Conservation (phyloP, 805 yeast genomes). For the Lipomyces kockii region DNA sequence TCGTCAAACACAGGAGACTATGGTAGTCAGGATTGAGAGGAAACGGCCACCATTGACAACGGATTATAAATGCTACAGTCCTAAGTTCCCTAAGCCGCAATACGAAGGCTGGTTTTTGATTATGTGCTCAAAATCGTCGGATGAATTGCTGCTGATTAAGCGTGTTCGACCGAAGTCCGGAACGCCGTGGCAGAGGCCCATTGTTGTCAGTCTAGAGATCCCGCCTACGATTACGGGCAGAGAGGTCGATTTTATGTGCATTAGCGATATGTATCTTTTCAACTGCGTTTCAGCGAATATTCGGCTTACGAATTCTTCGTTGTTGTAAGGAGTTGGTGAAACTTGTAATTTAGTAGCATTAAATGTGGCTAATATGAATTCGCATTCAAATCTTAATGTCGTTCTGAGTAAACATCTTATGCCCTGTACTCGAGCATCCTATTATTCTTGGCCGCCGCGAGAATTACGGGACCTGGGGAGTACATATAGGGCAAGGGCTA, state of each 20-base stretch:
- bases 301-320: not conserved
- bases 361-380: not conserved
- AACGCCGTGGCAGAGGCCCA: slow-evolving; percentile 22
- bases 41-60: slow-evolving; percentile 49
- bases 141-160: slow-evolving; percentile 67
- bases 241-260: slow-evolving; percentile 15
- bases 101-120: slow-evolving; percentile 92
- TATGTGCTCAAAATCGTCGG: slow-evolving; percentile 54
- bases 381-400: too few species aligned
- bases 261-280: slow-evolving; percentile 27
- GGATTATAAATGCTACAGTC: slow-evolving; percentile 73
- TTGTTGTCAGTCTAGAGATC: slow-evolving; percentile 28
- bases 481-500: too few species aligned
- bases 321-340: not conserved
- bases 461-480: too few species aligned
- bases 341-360: not conserved
- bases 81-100: slow-evolving; percentile 86
- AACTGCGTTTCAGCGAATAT: not conserved
- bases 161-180: slow-evolving; percentile 67
- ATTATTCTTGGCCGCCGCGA: too few species aligned
- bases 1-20: slow-evolving; percentile 38
- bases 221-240: slow-evolving; percentile 18
- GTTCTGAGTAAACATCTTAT: too few species aligned
- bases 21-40: slow-evolving; percentile 59
- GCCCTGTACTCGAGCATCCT: too few species aligned